These are phyloP conservation scores for Delitschia confertaspora DNA, from an alignment of 495 filamentous ascomycete species.

Conservation along the genomic window DNA sequence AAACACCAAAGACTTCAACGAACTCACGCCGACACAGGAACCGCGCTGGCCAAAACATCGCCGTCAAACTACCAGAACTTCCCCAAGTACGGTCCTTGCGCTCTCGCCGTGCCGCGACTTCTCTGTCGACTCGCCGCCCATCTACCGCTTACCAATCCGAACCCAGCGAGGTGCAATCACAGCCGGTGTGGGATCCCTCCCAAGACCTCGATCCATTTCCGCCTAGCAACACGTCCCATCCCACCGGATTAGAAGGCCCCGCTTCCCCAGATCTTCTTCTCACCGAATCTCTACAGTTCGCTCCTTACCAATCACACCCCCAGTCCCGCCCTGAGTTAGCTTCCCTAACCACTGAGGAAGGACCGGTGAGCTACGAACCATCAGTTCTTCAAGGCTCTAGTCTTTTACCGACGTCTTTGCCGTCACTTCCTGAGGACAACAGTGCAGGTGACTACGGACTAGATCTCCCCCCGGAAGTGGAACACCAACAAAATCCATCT, in stretches of 20 bases:
- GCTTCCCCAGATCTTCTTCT: conserved; percentile 15
- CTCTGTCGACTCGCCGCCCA: conserved; percentile 15
- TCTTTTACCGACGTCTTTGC: conserved; percentile 16
- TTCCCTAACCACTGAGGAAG: conserved; percentile 1
- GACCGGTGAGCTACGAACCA: background rate
- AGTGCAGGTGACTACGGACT: conserved; percentile 11
- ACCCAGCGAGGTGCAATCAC: conserved; percentile 1
- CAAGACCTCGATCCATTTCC: conserved; percentile 14
- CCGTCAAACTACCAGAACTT: conserved; percentile 22
- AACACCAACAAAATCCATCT: conserved; percentile 13
- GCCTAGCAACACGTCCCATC: conserved; percentile 22
- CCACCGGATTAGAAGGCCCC: conserved; percentile 9
- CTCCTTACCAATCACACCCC: conserved; percentile 18
- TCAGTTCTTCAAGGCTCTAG: background rate
- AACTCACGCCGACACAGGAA: conserved; percentile 28
- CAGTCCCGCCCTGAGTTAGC: conserved; percentile 3
- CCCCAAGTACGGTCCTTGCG: conserved; percentile 19
- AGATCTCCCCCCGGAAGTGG: conserved; percentile 16
- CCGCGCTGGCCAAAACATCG: conserved; percentile 19
- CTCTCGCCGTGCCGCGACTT: conserved; percentile 22
- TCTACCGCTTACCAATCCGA: conserved; percentile 22
- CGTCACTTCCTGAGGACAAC: conserved; percentile 12
- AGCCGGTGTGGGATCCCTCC: conserved; percentile 20
- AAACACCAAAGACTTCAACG: conserved; percentile 22
- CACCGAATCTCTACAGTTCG: conserved; percentile 15